These are phyloP conservation scores for Fusarium sp. DNA, from an alignment of 2,329 filamentous ascomycete species.

Conservation along the genomic window DNA sequence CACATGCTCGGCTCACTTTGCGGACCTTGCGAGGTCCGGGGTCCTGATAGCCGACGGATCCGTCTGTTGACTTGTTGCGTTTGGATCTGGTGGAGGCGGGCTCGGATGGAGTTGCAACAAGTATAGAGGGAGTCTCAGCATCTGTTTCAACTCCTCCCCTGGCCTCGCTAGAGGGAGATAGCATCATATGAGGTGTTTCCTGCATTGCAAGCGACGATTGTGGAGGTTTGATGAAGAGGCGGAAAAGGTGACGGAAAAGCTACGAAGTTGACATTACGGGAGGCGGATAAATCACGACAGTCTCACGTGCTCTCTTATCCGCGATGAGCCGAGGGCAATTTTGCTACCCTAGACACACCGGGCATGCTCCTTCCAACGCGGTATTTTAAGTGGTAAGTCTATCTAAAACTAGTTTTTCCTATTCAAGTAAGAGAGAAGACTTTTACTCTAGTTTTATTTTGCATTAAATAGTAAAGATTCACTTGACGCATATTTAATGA, in stretches of 20 bases:
- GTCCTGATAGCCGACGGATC: background rate
- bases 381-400: too few species aligned
- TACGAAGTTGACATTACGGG: background rate
- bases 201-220: background rate
- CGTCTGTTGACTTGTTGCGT: background rate
- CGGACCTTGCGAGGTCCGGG: background rate
- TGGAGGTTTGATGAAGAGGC: constrained; percentile 1
- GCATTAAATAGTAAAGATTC: too few species aligned
- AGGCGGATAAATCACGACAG: background rate
- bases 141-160: background rate
- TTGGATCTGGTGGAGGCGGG: background rate
- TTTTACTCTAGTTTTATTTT: too few species aligned
- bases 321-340: background rate
- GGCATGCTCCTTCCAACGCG: too few species aligned
- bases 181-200: background rate
- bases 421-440: too few species aligned
- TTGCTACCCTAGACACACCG: background rate
- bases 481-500: too few species aligned
- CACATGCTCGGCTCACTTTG: constrained; percentile 51
- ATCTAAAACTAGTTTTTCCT: too few species aligned
- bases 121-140: background rate
- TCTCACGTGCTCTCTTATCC: background rate
- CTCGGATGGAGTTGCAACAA: background rate
- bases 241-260: constrained; percentile 5
- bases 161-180: background rate